A percentile compares a stretch with the other conserved stretches of the same genome.
phyloP scores from a whole-genome alignment of 805 yeast genomes.

The Starmerella bombi region DNA sequence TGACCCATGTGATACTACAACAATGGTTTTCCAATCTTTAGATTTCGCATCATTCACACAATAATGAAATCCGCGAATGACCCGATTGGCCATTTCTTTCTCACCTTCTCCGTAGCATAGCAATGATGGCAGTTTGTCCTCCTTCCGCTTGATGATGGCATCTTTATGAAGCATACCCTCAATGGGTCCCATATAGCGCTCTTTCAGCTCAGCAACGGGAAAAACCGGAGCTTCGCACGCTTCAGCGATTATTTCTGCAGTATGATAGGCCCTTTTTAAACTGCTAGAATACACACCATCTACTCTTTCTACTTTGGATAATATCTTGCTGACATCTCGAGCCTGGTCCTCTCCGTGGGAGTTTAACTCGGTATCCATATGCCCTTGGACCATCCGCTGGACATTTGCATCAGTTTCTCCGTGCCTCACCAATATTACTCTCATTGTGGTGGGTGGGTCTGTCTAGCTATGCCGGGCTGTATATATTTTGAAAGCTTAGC shows the following conservation, averaged over 20 bases:
- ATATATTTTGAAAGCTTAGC: too few species aligned
- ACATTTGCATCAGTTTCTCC: slow-evolving; percentile 21
- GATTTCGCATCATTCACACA: background rate
- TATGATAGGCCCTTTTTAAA: slow-evolving; percentile 16
- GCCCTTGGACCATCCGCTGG: slow-evolving; percentile 20
- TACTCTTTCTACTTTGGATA: slow-evolving; percentile 8
- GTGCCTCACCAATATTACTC: slow-evolving; percentile 17
- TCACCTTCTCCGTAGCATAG: slow-evolving; percentile 18
- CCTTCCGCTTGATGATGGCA: slow-evolving; percentile 7
- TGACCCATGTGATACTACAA: slow-evolving; percentile 22
- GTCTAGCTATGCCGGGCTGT: too few species aligned
- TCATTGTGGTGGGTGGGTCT: slow-evolving; percentile 11
- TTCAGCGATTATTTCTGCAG: slow-evolving; percentile 17
- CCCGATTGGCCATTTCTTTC: slow-evolving; percentile 7
- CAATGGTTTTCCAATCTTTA: slow-evolving; percentile 2
- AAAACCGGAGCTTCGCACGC: background rate
- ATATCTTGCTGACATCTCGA: slow-evolving; percentile 5
- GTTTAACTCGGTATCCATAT: slow-evolving; percentile 18
- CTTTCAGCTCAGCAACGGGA: slow-evolving; percentile 12
- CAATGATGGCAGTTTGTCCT: slow-evolving; percentile 6
- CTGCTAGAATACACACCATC: slow-evolving; percentile 19
- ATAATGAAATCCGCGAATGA: slow-evolving; percentile 6
- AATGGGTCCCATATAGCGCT: slow-evolving; percentile 19
- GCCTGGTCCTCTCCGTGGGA: slow-evolving; percentile 21
- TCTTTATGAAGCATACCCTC: slow-evolving; percentile 17